Conservation (phyloP, 495 filamentous ascomycete genomes). For the Penicillium manginii region DNA sequence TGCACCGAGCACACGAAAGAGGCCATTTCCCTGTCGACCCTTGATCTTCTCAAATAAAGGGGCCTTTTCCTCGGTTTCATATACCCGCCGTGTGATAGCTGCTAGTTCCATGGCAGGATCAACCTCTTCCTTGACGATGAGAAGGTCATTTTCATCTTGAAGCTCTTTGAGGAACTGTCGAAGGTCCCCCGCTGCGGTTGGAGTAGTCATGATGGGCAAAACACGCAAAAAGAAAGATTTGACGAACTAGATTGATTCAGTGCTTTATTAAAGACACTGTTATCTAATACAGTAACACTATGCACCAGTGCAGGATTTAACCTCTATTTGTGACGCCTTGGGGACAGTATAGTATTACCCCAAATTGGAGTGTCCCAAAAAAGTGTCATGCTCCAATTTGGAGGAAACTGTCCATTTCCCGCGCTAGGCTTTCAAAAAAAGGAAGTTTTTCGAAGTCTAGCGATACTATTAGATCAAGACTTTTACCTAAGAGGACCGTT, state of each 20-base stretch:
- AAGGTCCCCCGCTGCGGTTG: conserved; percentile 20
- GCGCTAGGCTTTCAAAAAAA: not conserved
- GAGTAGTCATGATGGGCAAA: not conserved
- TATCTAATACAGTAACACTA: not conserved
- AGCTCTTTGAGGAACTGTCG: conserved; percentile 38
- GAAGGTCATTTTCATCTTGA: conserved; percentile 37
- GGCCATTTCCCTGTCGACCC: conserved; percentile 31
- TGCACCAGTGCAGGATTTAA: not conserved
- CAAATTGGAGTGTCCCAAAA: not conserved
- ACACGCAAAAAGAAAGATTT: not conserved
- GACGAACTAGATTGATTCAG: not conserved
- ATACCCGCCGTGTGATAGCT: conserved; percentile 41
- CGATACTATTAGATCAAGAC: not conserved
- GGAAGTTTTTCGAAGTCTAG: not conserved
- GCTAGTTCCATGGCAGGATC: conserved; percentile 40
- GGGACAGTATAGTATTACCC: not conserved
- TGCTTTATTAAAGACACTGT: not conserved
- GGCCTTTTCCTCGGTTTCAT: conserved; percentile 40
- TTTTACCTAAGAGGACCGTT: not conserved
- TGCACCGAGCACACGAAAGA: conserved; percentile 45
- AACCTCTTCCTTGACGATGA: conserved; percentile 33
- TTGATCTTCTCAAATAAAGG: conserved; percentile 45
- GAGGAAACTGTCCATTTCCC: not conserved
- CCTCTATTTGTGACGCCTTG: not conserved
- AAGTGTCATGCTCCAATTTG: not conserved